Evolutionary conservation across 495 filamentous ascomycete genomes (phyloP).

Genomic region (Xylaria intraflava): DNA sequence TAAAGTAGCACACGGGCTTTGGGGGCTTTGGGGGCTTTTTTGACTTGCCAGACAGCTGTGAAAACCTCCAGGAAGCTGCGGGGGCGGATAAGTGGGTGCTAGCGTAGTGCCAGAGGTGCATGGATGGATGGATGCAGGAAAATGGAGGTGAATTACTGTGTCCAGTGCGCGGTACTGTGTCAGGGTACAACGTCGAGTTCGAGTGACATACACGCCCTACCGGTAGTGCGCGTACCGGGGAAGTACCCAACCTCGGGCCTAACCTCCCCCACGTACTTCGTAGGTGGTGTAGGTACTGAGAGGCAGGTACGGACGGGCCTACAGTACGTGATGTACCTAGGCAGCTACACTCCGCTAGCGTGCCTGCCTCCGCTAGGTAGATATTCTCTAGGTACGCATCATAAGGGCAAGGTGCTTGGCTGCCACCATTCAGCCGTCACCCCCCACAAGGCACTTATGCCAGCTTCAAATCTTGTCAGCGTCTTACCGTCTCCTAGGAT

Average conservation of each 20-base stretch:
- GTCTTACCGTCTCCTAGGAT: too few species aligned
- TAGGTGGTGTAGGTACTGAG: background rate
- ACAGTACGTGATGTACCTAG: too few species aligned
- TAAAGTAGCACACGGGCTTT: slow-evolving; percentile 40
- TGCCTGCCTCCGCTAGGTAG: too few species aligned
- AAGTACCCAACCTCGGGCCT: background rate
- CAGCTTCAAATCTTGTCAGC: too few species aligned
- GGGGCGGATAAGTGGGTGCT: slow-evolving; percentile 26
- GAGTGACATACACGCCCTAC: background rate
- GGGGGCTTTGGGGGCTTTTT: slow-evolving; percentile 8
- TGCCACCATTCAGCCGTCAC: too few species aligned
- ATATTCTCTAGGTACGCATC: too few species aligned
- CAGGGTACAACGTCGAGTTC: too few species aligned
- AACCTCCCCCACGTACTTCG: too few species aligned
- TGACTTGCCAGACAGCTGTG: slow-evolving; percentile 36
- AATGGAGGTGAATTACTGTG: background rate
- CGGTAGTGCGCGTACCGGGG: background rate
- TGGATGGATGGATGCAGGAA: slow-evolving; percentile 6
- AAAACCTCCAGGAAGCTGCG: slow-evolving; percentile 40
- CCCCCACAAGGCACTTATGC: too few species aligned
- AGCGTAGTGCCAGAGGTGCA: slow-evolving; percentile 11
- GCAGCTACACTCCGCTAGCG: too few species aligned
- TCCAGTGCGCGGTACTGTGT: background rate
- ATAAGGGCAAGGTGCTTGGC: too few species aligned
- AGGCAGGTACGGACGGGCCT: background rate